phyloP scores from a whole-genome alignment of 345 rosid species.

The Psidium guajava region DNA sequence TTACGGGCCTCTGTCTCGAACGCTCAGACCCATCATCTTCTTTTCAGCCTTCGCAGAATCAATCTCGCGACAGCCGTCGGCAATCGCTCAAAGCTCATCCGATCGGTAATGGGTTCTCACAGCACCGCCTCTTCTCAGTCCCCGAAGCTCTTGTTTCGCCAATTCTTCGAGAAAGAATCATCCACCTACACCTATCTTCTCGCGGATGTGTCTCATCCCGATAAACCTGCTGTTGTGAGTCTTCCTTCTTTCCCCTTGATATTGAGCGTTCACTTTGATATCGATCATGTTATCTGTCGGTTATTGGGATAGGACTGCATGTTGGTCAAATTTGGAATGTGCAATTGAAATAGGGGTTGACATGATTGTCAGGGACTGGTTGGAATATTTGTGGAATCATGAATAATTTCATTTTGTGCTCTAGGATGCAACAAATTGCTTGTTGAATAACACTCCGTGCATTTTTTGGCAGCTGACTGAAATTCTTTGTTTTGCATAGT shows the following conservation, averaged over 20 bases:
- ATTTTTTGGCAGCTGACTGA: not conserved
- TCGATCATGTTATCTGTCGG: not conserved
- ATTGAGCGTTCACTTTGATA: not conserved
- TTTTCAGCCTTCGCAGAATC: not conserved
- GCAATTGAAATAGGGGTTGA: not conserved
- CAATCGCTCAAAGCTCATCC: not conserved
- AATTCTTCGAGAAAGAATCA: slow-evolving; percentile 86
- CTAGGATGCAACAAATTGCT: not conserved
- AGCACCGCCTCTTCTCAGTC: slow-evolving; percentile 11
- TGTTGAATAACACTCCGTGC: not conserved
- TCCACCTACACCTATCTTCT: slow-evolving; percentile 84
- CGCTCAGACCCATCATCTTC: not conserved
- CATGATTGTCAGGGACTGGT: not conserved
- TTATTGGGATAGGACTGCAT: not conserved
- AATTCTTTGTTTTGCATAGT: slow-evolving; percentile 19
- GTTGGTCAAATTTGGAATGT: not conserved
- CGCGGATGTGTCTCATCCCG: slow-evolving; percentile 74
- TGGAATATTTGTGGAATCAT: not conserved
- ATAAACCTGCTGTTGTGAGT: slow-evolving; percentile 78
- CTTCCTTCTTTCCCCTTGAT: not conserved
- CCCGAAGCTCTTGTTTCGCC: slow-evolving; percentile 66
- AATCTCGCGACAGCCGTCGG: not conserved
- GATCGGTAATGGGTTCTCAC: slow-evolving; percentile 18
- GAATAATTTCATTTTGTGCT: not conserved
- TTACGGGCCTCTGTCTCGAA: not conserved